These are phyloP conservation scores for Gamsiella multidivaricata DNA, from an alignment of 192 early-diverging fungal genomes.

Conservation along the genomic window DNA sequence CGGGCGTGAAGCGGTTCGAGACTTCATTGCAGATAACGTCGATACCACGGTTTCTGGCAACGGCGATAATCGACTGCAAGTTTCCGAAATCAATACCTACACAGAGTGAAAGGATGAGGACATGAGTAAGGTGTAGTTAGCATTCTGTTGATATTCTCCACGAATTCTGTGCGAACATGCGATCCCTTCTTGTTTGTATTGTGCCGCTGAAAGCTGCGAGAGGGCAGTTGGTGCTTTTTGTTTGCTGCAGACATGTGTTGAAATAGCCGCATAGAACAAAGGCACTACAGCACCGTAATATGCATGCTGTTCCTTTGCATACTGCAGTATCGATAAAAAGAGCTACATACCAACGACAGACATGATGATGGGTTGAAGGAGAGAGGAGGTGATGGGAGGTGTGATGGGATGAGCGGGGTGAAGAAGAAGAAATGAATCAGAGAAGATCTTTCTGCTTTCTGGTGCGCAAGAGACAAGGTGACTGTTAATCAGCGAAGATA, in stretches of 20 bases:
- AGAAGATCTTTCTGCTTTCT: too few species aligned
- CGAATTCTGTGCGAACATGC: neutral
- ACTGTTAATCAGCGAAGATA: neutral
- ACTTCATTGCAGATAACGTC: conserved; percentile 98
- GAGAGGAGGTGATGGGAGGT: neutral
- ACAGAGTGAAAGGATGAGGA: neutral
- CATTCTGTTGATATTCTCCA: neutral
- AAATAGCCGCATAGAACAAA: too few species aligned
- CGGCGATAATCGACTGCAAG: conserved; percentile 95
- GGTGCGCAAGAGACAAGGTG: too few species aligned
- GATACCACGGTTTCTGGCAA: conserved; percentile 97
- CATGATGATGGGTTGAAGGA: conserved; percentile 18
- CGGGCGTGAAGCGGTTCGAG: conserved; percentile 94
- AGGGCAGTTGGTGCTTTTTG: neutral
- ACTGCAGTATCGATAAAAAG: neutral
- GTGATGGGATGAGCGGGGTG: neutral
- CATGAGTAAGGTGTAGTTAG: neutral
- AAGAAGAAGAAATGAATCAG: too few species aligned
- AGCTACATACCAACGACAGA: conserved; percentile 49
- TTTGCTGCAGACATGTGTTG: too few species aligned
- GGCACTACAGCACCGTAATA: neutral
- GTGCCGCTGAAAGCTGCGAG: neutral
- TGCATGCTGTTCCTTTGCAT: neutral
- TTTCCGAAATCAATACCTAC: conserved; percentile 98
- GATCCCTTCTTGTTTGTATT: neutral